Base-by-base conservation (phyloP, 768 basidiomycete genomes). In the Cyclocybe cylindracea region DNA sequence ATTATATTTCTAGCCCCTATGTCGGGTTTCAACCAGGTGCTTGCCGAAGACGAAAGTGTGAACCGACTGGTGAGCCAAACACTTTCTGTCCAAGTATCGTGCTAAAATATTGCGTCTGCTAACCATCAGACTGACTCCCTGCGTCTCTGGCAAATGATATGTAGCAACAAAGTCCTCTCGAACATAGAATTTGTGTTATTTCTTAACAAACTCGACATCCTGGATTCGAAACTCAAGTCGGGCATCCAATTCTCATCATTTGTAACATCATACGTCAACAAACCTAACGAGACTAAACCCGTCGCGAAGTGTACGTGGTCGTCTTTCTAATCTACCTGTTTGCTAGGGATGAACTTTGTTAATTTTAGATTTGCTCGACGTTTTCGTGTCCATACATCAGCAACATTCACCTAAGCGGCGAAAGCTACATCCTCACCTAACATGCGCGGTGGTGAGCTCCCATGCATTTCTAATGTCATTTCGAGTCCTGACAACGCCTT, bases 1-100 rank as follows among this genome's bases (percentile, higher is more conserved):
- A 80, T 87, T 50, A 81, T 89, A 18, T 89, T 87, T 62, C 66
- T 87, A 4, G 84, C 82, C 2, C 83, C 87, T 0, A 75, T 86
- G 59, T 84, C 77, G 10, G 82, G 79, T 3, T 88, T 86, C 64
- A 80, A 86, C 61, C 80, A 85, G 65, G 72, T 74, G n/a, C 72
- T 86, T 5, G 72, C 75, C 2, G 86, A 86, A 61, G 84, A 86
- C 60, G 70, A 71, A 31, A 73, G 58, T 18, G 71, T 84, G 3
- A 87, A 87, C 58, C 78, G 85, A 44, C 68, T 88, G 64, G 84
- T 85, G 54, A 16, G 74, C 64, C n/a, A 14, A 40, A 13, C 31
- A 34, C 55, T 51, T 42, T 47, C 1, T 37, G 3, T 19, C 9
- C 41, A 24, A 5, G 49, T 33, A 37, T 38, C 5, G 6, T 5